Evolutionary conservation across 2,329 filamentous ascomycete species (phyloP), one percentile per base, ranked within the genome.

Genomic region (Cladosporium cucumerinum): DNA sequence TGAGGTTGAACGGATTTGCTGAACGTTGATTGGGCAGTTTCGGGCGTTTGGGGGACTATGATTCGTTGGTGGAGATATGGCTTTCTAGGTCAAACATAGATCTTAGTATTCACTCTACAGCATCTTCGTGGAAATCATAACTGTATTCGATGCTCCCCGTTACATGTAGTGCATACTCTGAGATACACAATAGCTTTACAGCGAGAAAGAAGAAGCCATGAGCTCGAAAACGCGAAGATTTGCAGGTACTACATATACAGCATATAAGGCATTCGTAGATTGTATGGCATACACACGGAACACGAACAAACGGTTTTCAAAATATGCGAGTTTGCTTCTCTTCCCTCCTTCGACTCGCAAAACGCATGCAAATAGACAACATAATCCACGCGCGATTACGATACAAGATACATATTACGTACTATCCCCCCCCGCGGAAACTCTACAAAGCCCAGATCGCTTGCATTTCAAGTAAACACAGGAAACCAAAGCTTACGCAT

Each of bases 1-100:
- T 62, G 60, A 62, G 60, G 60, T 61, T 54, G 59, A 30, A 16
- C 26, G 21, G 48, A 48, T 34, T 61, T 54, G 48, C 30, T 32
- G 21, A 21, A 51, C 46, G 59, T 25, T 61, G 59, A 61, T 61
- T 61, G 59, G 59, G n/a, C 32, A 39, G 54, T 16, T 11, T 10
- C 32, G 32, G 28, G 12, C 10, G 51, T 32, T n/a, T 32, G n/a
- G 7, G 23, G 2, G 39, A 8, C 39, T 16, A n/a, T 46, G n/a
- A 46, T 46, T 46, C 39, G 39, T 46, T 21, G n/a, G n/a, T 21
- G n/a, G 5, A 12, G 39, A 46, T 21, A 46, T 46, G n/a, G 39
- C n/a, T 46, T 23, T 23, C 3, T 1, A 46, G 10, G 39, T 46
- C n/a, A 23, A 5, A 12, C 3, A 46, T 43, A 43, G 36, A 10